Evolutionary conservation across 805 yeast genomes (phyloP).

Genomic region (Yamadazyma paraphyllophila): DNA sequence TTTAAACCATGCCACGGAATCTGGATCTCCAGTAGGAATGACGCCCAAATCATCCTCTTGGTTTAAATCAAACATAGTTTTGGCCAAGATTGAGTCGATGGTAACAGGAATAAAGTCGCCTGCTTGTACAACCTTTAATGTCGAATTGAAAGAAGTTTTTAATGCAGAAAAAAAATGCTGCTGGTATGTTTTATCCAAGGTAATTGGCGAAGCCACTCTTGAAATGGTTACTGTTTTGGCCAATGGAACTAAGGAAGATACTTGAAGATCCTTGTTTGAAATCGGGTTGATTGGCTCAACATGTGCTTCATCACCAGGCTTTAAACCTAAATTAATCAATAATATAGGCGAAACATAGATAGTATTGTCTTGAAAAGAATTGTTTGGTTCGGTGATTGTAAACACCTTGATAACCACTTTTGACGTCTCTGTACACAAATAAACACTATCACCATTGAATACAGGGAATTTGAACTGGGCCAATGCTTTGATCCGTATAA

Average conservation of each 20-base stretch:
- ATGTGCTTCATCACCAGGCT: conserved; percentile 18
- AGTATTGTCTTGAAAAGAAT: conserved; percentile 29
- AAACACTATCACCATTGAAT: conserved; percentile 67
- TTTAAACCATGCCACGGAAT: conserved; percentile 83
- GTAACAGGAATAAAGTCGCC: conserved; percentile 76
- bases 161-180: conserved; percentile 59
- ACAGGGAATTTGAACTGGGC: conserved; percentile 52
- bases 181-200: conserved; percentile 64
- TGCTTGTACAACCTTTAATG: conserved; percentile 55
- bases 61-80: conserved; percentile 45
- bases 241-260: conserved; percentile 36
- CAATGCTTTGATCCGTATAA: conserved; percentile 48
- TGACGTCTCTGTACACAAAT: conserved; percentile 19
- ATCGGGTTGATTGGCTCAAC: conserved; percentile 15
- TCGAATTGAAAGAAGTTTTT: conserved; percentile 57
- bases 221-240: conserved; percentile 68
- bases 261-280: conserved; percentile 12
- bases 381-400: conserved; percentile 65
- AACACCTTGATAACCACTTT: conserved; percentile 42
- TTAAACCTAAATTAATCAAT: conserved; percentile 45
- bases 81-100: conserved; percentile 66
- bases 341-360: conserved; percentile 66
- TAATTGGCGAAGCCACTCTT: conserved; percentile 64
- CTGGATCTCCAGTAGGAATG: conserved; percentile 61
- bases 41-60: conserved; percentile 27